Base-by-base conservation (phyloP, 2,329 filamentous ascomycete genomes). In the Aureobasidium subglaciale region DNA sequence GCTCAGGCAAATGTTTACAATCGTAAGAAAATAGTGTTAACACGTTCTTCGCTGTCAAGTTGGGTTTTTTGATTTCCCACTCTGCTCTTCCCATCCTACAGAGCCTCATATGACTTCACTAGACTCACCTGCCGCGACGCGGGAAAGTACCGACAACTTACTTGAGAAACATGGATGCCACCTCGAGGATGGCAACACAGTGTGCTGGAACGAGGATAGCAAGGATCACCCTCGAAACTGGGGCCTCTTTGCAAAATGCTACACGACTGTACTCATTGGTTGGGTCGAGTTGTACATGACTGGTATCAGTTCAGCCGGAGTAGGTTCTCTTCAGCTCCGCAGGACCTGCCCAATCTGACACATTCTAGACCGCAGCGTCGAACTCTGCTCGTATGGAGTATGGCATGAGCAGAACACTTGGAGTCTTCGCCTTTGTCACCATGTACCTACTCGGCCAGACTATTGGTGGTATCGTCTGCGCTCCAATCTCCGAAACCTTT, bases 401-500 rank as follows among this genome's bases (percentile, higher is more conserved):
- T 20, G 27, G 34, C 22, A 58, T 60, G 20, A 59, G 57, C 24
- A 56, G 60, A 15, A 59, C 53, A 13, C 54, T 61, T 4, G 57
- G 54, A 15, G 60, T 59, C 38, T 62, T 62, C 11, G 60, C 57
- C 16, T 61, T 62, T 18, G 59, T 60, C 1, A 58, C 56, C 2
- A 55, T 58, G 62, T 70, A 70, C 54, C 63, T 68, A 25, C 63
- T 71, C 1, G 70, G 70, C 4, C 70, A 73, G 56, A 68, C 67
- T 3, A 29, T 71, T 5, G 70, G 68, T 4, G 68, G 68, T 4
- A 65, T 70, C 8, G 27, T 72, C 6, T 65, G 71, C 40, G 66
- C 70, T 3, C 69, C 71, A 2, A 63, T 71, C 7, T 71, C 70
- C 1, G 69, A 72, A 57, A 62, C 68, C 0, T 70, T 70, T 29